Base-by-base conservation (phyloP, 1,284 basidiomycete species). In the Rhodotorula glutinis region DNA sequence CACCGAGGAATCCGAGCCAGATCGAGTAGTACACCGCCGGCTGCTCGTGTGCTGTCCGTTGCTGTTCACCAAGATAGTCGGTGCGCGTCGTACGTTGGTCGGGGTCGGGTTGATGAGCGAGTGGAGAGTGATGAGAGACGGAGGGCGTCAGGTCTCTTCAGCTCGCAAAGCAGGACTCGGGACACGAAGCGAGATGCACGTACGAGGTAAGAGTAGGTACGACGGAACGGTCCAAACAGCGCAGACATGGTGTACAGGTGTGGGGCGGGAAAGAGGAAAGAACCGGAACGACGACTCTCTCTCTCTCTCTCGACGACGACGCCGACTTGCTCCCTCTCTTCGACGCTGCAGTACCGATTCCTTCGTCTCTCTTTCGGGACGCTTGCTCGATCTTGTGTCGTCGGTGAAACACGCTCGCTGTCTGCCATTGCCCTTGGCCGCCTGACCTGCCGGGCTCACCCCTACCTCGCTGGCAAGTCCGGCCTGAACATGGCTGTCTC, bases 1-100 rank as follows among this genome's bases (percentile, higher is more conserved):
- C 47, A 75, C 79, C 79, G 49, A 78, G 70, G 16, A 73, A 76
- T 53, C 92, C 93, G 67, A 96, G 80, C 60, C 87, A 79, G 77
- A 88, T 83, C 11, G 92, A 90, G 82, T 87, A 96, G 82, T 95
- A 94, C 79, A 96, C 86, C 76, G 91, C 89, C 46, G 93, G 92
- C 75, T 87, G 87, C 81, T 96, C 92, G 82, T 97, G 94, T 46
- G 92, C 91, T 76, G 88, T 85, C 69, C 88, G 86, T 84, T 86
- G 86, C 85, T 87, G 72, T 52, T 38, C 30, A 23, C 29, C 52
- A 19, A 53, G 53, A 17, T 19, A 38, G 30, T 4, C 47, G n/a
- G n/a, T n/a, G n/a, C n/a, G n/a, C 23, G 47, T 49, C 14, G 4
- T 11, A 11, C 0, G 9, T 16, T 44, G n/a, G 21, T 21, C 25